Percentiles rank a stretch among this genome's conserved stretches.
These are phyloP conservation scores for Knoxia roxburghii DNA, from an alignment of 257 asterid genomes.

Conservation along the genomic window DNA sequence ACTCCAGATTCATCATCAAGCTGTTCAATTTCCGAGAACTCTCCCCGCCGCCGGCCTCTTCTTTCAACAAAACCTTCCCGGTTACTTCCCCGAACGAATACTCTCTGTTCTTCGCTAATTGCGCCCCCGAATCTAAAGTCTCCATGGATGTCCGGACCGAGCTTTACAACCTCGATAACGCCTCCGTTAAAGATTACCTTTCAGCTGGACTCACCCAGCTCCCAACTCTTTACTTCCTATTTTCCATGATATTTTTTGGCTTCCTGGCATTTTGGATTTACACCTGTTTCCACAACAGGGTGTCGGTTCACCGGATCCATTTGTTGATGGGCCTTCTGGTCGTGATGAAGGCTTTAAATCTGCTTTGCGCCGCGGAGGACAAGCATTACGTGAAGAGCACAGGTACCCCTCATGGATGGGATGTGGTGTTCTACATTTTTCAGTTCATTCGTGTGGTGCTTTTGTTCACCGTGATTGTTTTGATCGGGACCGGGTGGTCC, in stretches of 20 bases:
- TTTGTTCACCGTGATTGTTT: constrained; percentile 76
- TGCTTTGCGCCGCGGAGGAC: constrained; percentile 88
- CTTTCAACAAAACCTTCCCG: constrained; percentile 54
- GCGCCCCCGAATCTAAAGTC: constrained; percentile 82
- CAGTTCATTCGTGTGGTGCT: constrained; percentile 81
- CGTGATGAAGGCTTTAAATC: constrained; percentile 74
- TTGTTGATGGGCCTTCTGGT: constrained; percentile 71
- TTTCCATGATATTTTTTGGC: constrained; percentile 51
- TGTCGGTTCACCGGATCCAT: constrained; percentile 82
- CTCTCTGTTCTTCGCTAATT: constrained; percentile 83
- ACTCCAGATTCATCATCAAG: constrained; percentile 48
- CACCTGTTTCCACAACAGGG: constrained; percentile 42
- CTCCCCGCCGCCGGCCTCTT: constrained; percentile 81
- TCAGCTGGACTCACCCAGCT: constrained; percentile 85
- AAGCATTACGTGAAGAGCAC: constrained; percentile 91
- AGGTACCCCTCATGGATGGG: constrained; percentile 98
- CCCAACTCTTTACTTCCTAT: constrained; percentile 63
- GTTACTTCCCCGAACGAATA: constrained; percentile 76
- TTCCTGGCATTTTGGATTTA: constrained; percentile 66
- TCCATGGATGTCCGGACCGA: constrained; percentile 83
- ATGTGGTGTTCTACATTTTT: constrained; percentile 86
- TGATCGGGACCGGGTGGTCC: constrained; percentile 95
- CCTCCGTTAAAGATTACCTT: constrained; percentile 58
- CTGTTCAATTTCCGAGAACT: constrained; percentile 80
- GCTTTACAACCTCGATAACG: constrained; percentile 67